Base-by-base conservation (phyloP, 139 green algal species). In the Eudorina sp. region DNA sequence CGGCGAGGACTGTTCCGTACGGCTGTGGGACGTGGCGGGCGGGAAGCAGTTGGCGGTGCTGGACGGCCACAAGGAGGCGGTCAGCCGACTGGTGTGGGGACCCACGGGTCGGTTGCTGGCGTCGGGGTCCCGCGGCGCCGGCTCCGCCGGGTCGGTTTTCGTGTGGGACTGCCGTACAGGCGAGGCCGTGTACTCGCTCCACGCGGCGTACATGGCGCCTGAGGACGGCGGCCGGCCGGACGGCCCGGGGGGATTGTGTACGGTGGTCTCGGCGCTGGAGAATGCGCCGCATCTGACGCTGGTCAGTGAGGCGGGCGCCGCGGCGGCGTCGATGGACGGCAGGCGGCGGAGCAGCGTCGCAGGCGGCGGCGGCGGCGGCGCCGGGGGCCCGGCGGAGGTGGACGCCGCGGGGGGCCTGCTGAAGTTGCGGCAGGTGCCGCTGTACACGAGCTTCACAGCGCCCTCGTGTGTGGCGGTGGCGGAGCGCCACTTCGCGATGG, bases 281-380 rank as follows among this genome's bases (percentile, higher is more conserved):
- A 62, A 87, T 45, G 81, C 81, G 60, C 81, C 81, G 62, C 81
- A 87, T 45, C 64, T 87, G 45, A 79, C 81, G 81, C 43, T 87
- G 46, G 45, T 87, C 6, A n/a, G 27, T 40, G 81, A 87, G 81
- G 60, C 79, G 58, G 38, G 18, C 25, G 43, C 18, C 2, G 4
- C 27, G 4, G 51, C 11, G 2, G n/a, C n/a, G n/a, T n/a, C n/a
- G 73, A n/a, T n/a, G n/a, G 51, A 51, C 46, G 46, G 31, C 5
- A 31, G 75, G 14, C 25, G 43, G 31, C 2, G 4, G 40, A 7
- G 51, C 11, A 2, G n/a, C n/a, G n/a, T n/a, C n/a, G 73, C 45
- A 1, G 36, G 27, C 25, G 53, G 53, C n/a, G 77, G 77, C 36
- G 8, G 53, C 36, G 77, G 77, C 77, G 77, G 53, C 13, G 36